Conservation (phyloP, 441 rosid genomes). For the Heliophila coronopifolia region DNA sequence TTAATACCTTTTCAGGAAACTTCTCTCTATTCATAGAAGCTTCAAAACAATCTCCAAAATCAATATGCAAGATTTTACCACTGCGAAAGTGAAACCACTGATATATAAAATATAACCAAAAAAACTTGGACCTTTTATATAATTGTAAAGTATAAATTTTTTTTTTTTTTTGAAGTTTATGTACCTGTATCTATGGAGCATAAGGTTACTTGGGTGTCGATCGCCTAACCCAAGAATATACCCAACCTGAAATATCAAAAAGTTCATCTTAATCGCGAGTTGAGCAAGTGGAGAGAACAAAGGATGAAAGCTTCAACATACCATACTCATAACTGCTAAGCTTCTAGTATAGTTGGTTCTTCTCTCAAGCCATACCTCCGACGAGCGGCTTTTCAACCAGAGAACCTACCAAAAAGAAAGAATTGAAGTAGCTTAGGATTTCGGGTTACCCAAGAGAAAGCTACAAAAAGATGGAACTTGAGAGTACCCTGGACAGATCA, state of each 20-base stretch:
- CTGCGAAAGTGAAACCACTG: conserved; percentile 38
- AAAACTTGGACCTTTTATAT: neutral
- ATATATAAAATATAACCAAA: conserved; percentile 9
- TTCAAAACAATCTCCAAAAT: conserved; percentile 99
- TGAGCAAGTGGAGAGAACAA: conserved; percentile 6
- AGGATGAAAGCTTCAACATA: conserved; percentile 34
- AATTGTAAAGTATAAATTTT: no score
- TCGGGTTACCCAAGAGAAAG: conserved; percentile 12
- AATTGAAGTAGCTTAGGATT: conserved; percentile 9
- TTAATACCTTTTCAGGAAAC: conserved; percentile 88
- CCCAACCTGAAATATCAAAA: conserved; percentile 63
- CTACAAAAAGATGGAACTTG: conserved; percentile 5
- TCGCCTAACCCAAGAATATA: conserved; percentile 99
- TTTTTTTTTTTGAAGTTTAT: conserved; percentile 5
- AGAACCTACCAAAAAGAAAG: conserved; percentile 62
- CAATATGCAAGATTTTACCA: conserved; percentile 97
- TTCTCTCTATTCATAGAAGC: conserved; percentile 99
- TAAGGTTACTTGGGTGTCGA: conserved; percentile 99
- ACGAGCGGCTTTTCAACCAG: conserved; percentile 97
- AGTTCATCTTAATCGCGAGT: neutral
- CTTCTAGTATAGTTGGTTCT: conserved; percentile 97
- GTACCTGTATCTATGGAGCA: conserved; percentile 91
- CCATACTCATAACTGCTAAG: conserved; percentile 99
- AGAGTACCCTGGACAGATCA: conserved; percentile 87
- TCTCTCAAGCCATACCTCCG: conserved; percentile 98